Base-by-base conservation (phyloP, 116 monocot species). In the Cymodocea nodosa region DNA sequence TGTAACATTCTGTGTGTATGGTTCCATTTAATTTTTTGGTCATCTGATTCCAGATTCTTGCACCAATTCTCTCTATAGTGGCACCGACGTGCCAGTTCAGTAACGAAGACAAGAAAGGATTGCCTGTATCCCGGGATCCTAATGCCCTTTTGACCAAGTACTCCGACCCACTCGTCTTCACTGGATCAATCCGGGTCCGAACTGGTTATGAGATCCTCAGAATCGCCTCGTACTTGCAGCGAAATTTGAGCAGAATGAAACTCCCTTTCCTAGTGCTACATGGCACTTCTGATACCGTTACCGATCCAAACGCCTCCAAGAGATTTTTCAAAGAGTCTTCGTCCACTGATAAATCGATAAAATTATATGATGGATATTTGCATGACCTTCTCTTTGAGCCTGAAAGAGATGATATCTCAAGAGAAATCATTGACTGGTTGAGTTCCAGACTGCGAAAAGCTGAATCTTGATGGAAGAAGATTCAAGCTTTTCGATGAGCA, bases 371-470 rank as follows among this genome's bases (percentile, higher is more conserved):
- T 0, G 90, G 81, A 14, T 76, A 79, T 35, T 75, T 84, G 44
- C 90, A 94, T 52, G 91, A 92, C 61, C 74, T 92, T 16, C 78
- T 92, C 18, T 87, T 92, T 56, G 91, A 92, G 60, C 87, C 91
- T 2, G 91, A 92, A 66, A 68, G 76, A 20, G 82, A 84, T 54
- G 78, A 84, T n/a, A 84, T 92, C 15, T 56, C 80, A 13, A 50
- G 59, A 18, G 76, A 80, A 23, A 87, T 92, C n/a, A 80, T 81
- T 44, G 64, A 73, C 36, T 92, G 91, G 91, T 68, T 92, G 66
- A 63, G 9, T 14, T 52, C 37, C 44, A 74, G 67, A 54, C 16
- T 36, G 54, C 16, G 9, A 15, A 40, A 15, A 50, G 37, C 15
- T 23, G 44, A 44, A 44, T 44, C 11, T 44, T 44, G 11, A 44